phyloP scores from a whole-genome alignment of 768 basidiomycete genomes.

The Inosperma sp. region DNA sequence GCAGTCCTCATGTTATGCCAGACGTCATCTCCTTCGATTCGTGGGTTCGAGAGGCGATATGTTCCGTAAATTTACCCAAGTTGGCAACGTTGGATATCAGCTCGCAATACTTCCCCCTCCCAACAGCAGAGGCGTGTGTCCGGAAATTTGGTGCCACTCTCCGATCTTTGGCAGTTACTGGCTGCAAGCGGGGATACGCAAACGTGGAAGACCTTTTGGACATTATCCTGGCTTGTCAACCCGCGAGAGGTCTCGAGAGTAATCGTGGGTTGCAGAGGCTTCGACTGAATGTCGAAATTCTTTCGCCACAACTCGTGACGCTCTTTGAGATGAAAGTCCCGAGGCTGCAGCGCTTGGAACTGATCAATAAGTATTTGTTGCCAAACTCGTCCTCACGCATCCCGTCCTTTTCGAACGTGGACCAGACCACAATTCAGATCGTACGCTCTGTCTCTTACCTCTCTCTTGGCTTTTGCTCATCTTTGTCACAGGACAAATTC shows the following conservation, averaged over 20 bases:
- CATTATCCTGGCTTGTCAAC: background rate
- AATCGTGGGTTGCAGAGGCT: constrained; percentile 25
- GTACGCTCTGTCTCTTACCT: background rate
- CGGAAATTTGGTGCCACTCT: constrained; percentile 27
- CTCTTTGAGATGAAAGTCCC: constrained; percentile 35
- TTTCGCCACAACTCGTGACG: constrained; percentile 38
- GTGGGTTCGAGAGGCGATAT: constrained; percentile 30
- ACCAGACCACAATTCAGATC: constrained; percentile 4
- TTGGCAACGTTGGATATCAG: constrained; percentile 30
- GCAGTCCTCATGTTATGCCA: constrained; percentile 15
- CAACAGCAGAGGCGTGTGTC: constrained; percentile 29
- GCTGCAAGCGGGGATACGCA: constrained; percentile 28
- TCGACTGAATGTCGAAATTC: constrained; percentile 33
- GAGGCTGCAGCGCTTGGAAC: constrained; percentile 28
- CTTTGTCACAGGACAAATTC: constrained; percentile 28
- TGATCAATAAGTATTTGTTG: constrained; percentile 35
- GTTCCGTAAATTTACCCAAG: constrained; percentile 14
- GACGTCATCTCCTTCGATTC: constrained; percentile 26
- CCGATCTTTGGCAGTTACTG: constrained; percentile 34
- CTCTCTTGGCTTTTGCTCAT: background rate
- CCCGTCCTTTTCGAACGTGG: background rate
- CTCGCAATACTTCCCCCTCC: constrained; percentile 29
- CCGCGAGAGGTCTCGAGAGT: background rate
- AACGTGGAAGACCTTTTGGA: constrained; percentile 23
- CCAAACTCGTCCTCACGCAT: constrained; percentile 13